Base-by-base conservation (phyloP, 2,329 filamentous ascomycete genomes). In the Pseudocercospora pini-densiflorae region DNA sequence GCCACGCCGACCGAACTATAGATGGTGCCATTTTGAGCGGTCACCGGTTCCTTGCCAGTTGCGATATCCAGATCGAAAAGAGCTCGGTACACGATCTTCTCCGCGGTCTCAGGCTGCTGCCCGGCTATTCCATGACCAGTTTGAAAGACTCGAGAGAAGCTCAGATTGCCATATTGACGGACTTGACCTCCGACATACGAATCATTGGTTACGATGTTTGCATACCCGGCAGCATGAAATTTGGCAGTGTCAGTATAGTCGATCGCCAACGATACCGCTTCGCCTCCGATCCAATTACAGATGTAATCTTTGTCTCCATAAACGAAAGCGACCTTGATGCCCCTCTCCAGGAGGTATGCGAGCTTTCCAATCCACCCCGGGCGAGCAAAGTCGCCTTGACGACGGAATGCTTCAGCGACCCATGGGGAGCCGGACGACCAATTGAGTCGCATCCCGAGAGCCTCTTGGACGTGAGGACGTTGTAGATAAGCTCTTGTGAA, bases 371-470 rank as follows among this genome's bases (percentile, higher is more conserved):
- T 80, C 68, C 81, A 79, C 59, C 82, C 82, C 1, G 80, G 79
- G n/a, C 83, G 80, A 1, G 80, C 76, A 68, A 84, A 83, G 72
- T 86, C 83, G 27, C 83, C 83, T 10, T 81, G 83, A 0, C 81
- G 16, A 5, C 3, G 9, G 19, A 33, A 53, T 19, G 55, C 62
- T 49, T 61, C 23, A 10, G 19, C 36, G 12, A 64, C 83, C 3
- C 70, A 61, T 9, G 78, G 77, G 0, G 87, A 85, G 12, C 81
- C 72, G 0, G 67, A 67, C 47, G 76, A 77, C 79, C 82, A 89
- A 75, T 90, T 89, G 24, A 89, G 0, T 84, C 85, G 2, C 12
- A 87, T 83, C 1, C 87, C 88, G 0, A 90, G 80, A 0, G 83
- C 85, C 0, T 75, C 73, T 70, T 89, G 86, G 0, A 89, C 84